Evolutionary conservation across 257 asterid species (phyloP), one percentile per base, ranked within the genome.

Genomic region (Solanum arcanum): DNA sequence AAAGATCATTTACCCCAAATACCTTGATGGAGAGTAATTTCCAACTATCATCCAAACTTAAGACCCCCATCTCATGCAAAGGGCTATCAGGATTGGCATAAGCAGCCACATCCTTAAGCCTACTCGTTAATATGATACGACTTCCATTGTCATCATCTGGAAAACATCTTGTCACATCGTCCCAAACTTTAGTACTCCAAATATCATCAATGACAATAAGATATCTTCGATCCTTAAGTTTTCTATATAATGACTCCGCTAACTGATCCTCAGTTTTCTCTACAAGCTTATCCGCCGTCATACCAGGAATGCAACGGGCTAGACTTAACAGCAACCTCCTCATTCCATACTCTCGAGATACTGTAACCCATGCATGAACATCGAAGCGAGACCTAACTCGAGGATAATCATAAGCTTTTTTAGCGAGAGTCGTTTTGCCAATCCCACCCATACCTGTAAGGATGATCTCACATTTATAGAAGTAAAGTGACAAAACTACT

Each of bases 101-200:
- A 68, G 81, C 27, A 62, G 88, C 90, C 83, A 90, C 88, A 29
- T 90, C 89, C 23, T 46, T 49, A 5, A 66, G 86, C 74, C 89
- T 89, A 29, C 90, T 88, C 12, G 93, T 91, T 86, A 91, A 84
- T 39, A 91, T 83, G 16, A 91, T 90, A 75, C 88, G 83, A 85
- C 92, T 90, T 31, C 92, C 92, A 86, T 84, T 88, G 75, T 47
- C 83, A 77, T 89, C 91, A n/a, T 88, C 89, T 13, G 93, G 93
- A 72, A 91, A 90, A 33, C 86, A 88, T 37, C 90, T 85, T 25
- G 78, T 91, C 5, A 90, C 31, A 78, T 89, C 87, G 41, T 83
- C 90, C 91, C 88, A 90, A 69, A 87, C 88, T 4, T 56, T 39
- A 6, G 10, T 86, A 49, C 85, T 83, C 92, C 92, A 91, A 5